Evolutionary conservation across 164 flowering plant species (phyloP), one percentile per base, ranked within the genome.

Genomic region (Sedum album): DNA sequence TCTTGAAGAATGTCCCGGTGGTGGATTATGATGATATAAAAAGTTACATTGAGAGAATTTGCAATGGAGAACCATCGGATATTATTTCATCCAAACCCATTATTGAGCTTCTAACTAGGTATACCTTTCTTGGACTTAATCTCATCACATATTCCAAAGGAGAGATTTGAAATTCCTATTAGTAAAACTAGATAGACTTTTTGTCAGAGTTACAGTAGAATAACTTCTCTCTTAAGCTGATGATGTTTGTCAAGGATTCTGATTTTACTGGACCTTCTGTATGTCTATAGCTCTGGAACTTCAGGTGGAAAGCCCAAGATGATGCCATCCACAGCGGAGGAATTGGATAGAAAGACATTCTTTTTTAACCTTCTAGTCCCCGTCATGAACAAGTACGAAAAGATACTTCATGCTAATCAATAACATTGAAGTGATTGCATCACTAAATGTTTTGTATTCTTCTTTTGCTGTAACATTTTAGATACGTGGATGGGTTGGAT

Each of bases 261-360:
- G 1, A 53, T 53, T 53, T 53, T 53, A 4, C 3, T 10, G 30
- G 6, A n/a, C 23, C 18, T 18, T 49, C 15, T 41, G 15, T 55
- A 41, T 68, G 55, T 41, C 8, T 72, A 72, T 79, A 86, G 88
- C 80, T 82, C 88, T 0, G 88, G 87, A 69, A 83, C 87, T 30
- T 86, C 88, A 31, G 83, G 88, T 33, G 88, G 91, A 14, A 81
- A 79, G 70, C 87, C 86, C 10, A 84, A 84, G 73, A 71, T 82
- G 85, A 83, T 86, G 83, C 88, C 86, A 11, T 68, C 83, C 20
- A 84, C 88, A 15, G 74, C 74, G 21, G 80, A 79, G 60, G 88
- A 83, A 26, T 68, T 86, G 77, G 82, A 83, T 31, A 70, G 84
- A 30, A 82, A 81, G 71, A 81, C 80, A 69, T 77, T 80, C 75